Conservation (phyloP, 2,329 filamentous ascomycete species). For the Thelonectria blattea region DNA sequence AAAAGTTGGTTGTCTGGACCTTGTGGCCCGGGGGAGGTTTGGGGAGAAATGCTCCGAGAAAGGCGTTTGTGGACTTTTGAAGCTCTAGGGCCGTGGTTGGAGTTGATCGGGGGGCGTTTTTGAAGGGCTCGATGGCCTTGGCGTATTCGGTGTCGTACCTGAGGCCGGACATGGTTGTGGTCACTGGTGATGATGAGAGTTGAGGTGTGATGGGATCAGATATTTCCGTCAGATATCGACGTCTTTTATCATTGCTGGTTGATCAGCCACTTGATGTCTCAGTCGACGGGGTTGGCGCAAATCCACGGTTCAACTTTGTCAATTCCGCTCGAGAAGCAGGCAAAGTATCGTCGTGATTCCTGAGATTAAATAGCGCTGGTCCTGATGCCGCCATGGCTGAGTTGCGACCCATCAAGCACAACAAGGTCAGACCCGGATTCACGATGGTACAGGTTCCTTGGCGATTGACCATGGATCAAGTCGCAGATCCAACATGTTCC, state of each 20-base stretch:
- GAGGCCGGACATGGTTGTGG: conserved; percentile 20
- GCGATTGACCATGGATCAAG: background rate
- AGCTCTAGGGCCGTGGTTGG: conserved; percentile 23
- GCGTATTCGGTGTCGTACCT: conserved; percentile 30
- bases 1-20: conserved; percentile 21
- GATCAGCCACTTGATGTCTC: background rate
- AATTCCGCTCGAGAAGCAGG: background rate
- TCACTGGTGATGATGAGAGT: background rate
- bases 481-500: background rate
- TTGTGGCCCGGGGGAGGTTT: conserved; percentile 1
- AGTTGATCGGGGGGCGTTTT: conserved; percentile 5
- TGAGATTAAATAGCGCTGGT: background rate
- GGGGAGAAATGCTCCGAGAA: conserved; percentile 19
- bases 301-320: conserved; percentile 1
- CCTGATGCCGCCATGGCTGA: background rate
- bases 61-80: conserved; percentile 12
- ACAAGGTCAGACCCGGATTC: background rate
- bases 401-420: background rate
- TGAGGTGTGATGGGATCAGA: background rate
- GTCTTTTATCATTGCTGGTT: conserved; percentile 8
- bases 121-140: conserved; percentile 21
- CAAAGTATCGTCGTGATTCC: conserved; percentile 6
- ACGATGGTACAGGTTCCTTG: conserved; percentile 7
- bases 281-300: background rate
- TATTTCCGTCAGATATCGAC: background rate